Evolutionary conservation across 2,329 filamentous ascomycete species (phyloP), one percentile per base, ranked within the genome.

Genomic region (Septoria petroselini): DNA sequence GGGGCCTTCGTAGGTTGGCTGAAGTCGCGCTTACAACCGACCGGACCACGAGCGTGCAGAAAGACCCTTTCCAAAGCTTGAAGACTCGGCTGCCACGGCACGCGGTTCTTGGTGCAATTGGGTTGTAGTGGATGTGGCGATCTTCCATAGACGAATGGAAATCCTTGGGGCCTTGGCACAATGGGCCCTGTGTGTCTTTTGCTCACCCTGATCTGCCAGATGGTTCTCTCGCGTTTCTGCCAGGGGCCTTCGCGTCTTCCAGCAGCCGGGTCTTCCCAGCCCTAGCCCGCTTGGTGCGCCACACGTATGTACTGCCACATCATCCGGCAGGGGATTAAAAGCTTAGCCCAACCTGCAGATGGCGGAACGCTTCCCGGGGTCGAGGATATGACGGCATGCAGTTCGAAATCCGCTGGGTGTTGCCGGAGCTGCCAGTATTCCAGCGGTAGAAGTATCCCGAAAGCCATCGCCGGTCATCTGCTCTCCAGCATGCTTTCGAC

Each of bases 61-160:
- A 37, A 35, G 46, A 47, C 41, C 52, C 49, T 39, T 33, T 33
- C 7, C 11, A 30, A 47, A 43, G 38, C 37, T 46, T 52, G 45
- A 34, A 46, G n/a, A 40, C 30, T 53, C 53, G 55, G 55, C 42
- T 55, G 49, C 47, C 49, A 58, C 55, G 55, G 55, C 52, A 55
- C 49, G 47, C 31, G 44, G 41, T 29, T 53, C 21, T 41, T 41
- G 47, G 37, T 38, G 44, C 41, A 29, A 51, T 57, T 44, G 46
- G 42, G 23, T 18, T 41, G 23, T n/a, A n/a, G n/a, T n/a, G n/a
- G n/a, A n/a, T 53, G 55, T 55, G 52, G 50, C 55, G 52, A 57
- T 52, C 45, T 29, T 34, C 18, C 18, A 38, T 21, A 40, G 35
- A 37, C 27, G 41, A 50, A 31, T 40, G 27, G 41, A 48, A 42